Evolutionary conservation across 257 asterid genomes (phyloP).

Genomic region (Solanum okadae): DNA sequence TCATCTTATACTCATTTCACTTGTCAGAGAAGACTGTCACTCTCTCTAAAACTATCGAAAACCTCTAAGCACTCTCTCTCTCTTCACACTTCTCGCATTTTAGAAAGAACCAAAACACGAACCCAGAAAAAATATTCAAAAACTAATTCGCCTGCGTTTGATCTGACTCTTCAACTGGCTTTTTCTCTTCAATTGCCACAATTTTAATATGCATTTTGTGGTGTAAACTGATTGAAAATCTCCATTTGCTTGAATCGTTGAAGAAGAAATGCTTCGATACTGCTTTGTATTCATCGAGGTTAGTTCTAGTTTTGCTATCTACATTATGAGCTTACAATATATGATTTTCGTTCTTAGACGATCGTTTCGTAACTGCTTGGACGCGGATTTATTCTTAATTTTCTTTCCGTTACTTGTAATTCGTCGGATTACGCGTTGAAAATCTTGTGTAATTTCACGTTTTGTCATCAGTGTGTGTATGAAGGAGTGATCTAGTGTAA

Average conservation of each 20-base stretch:
- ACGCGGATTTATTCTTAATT: background rate
- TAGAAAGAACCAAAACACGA: background rate
- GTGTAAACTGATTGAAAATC: background rate
- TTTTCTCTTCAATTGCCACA: background rate
- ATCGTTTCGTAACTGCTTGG: background rate
- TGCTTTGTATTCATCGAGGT: background rate
- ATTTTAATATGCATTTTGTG: background rate
- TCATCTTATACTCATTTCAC: background rate
- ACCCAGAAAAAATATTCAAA: background rate
- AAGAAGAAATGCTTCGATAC: background rate
- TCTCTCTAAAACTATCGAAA: background rate
- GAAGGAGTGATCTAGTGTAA: background rate
- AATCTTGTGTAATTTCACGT: background rate
- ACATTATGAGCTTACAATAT: background rate
- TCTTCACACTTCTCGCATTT: background rate
- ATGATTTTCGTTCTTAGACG: background rate
- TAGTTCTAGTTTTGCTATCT: background rate
- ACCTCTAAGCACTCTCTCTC: background rate
- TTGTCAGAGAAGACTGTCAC: slow-evolving; percentile 5
- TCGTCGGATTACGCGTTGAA: background rate
- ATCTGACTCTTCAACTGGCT: background rate
- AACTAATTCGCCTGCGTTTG: background rate
- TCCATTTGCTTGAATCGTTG: background rate
- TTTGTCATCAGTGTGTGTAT: background rate
- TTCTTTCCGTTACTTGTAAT: background rate